Conservation (phyloP, 2,329 filamentous ascomycete genomes). For the Botrytis fabae region DNA sequence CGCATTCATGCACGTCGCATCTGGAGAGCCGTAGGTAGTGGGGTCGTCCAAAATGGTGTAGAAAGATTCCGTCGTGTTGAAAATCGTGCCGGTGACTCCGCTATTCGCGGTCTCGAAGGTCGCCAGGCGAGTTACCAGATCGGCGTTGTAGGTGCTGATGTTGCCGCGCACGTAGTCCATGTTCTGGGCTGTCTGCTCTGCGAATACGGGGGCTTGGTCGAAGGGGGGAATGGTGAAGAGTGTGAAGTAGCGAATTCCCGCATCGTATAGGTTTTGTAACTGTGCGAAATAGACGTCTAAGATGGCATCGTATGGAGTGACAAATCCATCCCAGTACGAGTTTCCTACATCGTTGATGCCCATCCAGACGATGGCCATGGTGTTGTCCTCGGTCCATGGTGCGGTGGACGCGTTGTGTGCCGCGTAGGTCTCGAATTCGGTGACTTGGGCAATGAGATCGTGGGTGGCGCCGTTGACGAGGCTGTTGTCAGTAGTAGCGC, state of each 20-base stretch:
- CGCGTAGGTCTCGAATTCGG: conserved; percentile 5
- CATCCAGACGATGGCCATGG: conserved; percentile 12
- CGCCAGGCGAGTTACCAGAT: background rate
- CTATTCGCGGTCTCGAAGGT: conserved; percentile 6
- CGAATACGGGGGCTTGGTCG: conserved; percentile 14
- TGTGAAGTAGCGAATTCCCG: conserved; percentile 7
- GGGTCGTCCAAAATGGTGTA: background rate
- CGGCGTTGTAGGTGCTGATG: conserved; percentile 5
- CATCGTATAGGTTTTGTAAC: conserved; percentile 5
- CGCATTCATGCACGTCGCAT: conserved; percentile 1
- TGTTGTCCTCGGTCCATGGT: conserved; percentile 10
- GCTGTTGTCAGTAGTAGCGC: conserved; percentile 9
- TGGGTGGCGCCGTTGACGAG: conserved; percentile 1
- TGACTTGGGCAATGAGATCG: conserved; percentile 14
- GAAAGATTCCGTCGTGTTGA: conserved; percentile 11
- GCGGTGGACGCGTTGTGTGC: background rate
- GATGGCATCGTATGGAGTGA: background rate
- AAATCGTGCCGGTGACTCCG: background rate
- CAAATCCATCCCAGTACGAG: conserved; percentile 13
- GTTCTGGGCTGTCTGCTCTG: background rate
- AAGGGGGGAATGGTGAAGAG: conserved; percentile 14
- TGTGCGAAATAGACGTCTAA: background rate
- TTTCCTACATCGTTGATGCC: conserved; percentile 21
- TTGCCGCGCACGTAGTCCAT: conserved; percentile 7
- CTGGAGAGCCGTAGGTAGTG: background rate